phyloP scores from a whole-genome alignment of 73 alveolate species.

The Uronychia setigera region DNA sequence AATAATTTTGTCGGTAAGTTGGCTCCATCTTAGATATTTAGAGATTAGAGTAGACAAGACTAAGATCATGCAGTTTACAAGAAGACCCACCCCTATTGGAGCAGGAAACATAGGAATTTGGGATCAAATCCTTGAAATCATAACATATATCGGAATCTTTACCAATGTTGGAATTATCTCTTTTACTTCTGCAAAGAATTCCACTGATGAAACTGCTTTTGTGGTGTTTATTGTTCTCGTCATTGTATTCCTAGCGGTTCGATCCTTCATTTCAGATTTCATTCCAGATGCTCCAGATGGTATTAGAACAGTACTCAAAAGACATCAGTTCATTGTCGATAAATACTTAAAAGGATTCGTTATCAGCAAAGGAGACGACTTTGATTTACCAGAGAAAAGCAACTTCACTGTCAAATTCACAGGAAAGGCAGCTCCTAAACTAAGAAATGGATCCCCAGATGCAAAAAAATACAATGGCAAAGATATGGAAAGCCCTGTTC shows the following conservation, averaged over 20 bases:
- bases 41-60: conserved; percentile 68
- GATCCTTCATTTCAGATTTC: neutral
- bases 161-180: conserved; percentile 5
- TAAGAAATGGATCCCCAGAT: neutral
- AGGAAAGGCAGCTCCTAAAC: neutral
- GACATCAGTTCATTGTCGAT: neutral
- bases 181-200: conserved; percentile 1
- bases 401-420: neutral
- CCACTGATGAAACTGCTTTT: neutral
- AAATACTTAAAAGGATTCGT: neutral
- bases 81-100: conserved; percentile 32
- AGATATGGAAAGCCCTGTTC: too few relatives aligned
- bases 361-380: neutral
- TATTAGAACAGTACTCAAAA: neutral
- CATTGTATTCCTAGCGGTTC: neutral
- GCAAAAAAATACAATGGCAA: too few relatives aligned
- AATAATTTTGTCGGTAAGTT: conserved; percentile 45
- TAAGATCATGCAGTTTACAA: conserved; percentile 1
- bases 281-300: neutral
- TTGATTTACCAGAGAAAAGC: neutral
- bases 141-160: conserved; percentile 9
- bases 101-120: conserved; percentile 13
- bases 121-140: conserved; percentile 8
- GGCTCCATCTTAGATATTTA: neutral
- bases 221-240: neutral